Base-by-base conservation (phyloP, 2,329 filamentous ascomycete species). In the Clonostachys solani region DNA sequence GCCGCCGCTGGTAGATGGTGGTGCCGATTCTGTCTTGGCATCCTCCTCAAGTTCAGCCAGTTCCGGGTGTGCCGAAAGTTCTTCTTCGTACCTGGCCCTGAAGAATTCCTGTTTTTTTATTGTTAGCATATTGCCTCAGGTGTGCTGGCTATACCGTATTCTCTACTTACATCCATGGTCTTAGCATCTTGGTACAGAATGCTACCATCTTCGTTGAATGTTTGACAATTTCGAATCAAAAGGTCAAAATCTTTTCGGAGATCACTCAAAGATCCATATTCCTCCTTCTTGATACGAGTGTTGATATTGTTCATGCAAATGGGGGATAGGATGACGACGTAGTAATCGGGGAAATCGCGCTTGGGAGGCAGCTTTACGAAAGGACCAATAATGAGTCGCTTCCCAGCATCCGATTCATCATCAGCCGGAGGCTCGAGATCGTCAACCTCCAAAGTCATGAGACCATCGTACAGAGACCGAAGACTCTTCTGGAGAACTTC, bases 221-320 rank as follows among this genome's bases (percentile, higher is more conserved):
- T 94, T 64, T 90, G 83, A 54, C 92, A 96, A 66, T 99, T 99
- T 62, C 80, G 83, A 65, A 92, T 94, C 67, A 99, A 80, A 52
- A 92, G 71, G 44, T 84, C 81, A 52, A 99, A 84, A 61, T 99
- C 95, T 55, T 81, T 83, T 47, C 83, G 80, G 77, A 99, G 83
- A 56, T 92, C 89, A 61, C 81, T 83, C 50, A 96, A 69, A 59
- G 80, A 87, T 56, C 81, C 83, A 67, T 99, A 99, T 62, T 96
- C 89, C 61, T 95, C 89, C 68, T 89, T 92, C 74, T 96, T 96
- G 72, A 99, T 96, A 75, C 90, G 92, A 63, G 87, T 89, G 63
- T 89, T 84, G 60, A 99, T 96, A 64, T 91, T 85, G 57, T 96
- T 94, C 87, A 97, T 96, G 61, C 89, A 92, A 61, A 99, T 96